phyloP scores from a whole-genome alignment of 2,329 filamentous ascomycete species.

The Dactylellina leptospora region DNA sequence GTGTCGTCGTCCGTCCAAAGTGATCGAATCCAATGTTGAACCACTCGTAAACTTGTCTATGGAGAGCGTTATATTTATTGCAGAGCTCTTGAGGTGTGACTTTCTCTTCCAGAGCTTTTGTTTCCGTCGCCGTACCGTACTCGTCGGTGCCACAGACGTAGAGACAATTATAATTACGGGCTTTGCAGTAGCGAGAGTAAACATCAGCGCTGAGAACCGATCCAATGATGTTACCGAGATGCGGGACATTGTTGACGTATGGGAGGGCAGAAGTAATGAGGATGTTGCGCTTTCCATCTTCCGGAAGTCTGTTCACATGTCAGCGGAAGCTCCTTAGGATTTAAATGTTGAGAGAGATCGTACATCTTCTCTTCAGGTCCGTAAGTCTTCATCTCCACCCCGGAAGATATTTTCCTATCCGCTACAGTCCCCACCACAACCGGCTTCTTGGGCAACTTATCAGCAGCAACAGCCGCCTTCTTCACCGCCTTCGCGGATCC shows the following conservation, averaged over 20 bases:
- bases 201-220: constrained; percentile 89
- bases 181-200: constrained; percentile 79
- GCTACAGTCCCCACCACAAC: constrained; percentile 47
- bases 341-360: constrained; percentile 12
- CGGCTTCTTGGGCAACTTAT: constrained; percentile 52
- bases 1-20: constrained; percentile 90
- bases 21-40: constrained; percentile 95
- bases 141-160: constrained; percentile 91
- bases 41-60: constrained; percentile 93
- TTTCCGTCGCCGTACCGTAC: constrained; percentile 95
- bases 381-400: constrained; percentile 55
- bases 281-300: constrained; percentile 81
- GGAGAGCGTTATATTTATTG: constrained; percentile 89
- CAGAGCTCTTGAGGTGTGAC: constrained; percentile 84
- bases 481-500: constrained; percentile 42
- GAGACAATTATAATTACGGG: constrained; percentile 79
- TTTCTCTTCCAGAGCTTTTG: constrained; percentile 89
- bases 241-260: constrained; percentile 81
- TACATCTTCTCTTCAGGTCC: constrained; percentile 56
- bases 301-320: constrained; percentile 61
- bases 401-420: constrained; percentile 53
- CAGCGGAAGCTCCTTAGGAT: neutral
- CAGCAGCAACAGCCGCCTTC: constrained; percentile 35
- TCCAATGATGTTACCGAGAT: constrained; percentile 88
- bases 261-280: constrained; percentile 91